Evolutionary conservation across 2,329 filamentous ascomycete species (phyloP).

Genomic region (Nigrospora oryzae): DNA sequence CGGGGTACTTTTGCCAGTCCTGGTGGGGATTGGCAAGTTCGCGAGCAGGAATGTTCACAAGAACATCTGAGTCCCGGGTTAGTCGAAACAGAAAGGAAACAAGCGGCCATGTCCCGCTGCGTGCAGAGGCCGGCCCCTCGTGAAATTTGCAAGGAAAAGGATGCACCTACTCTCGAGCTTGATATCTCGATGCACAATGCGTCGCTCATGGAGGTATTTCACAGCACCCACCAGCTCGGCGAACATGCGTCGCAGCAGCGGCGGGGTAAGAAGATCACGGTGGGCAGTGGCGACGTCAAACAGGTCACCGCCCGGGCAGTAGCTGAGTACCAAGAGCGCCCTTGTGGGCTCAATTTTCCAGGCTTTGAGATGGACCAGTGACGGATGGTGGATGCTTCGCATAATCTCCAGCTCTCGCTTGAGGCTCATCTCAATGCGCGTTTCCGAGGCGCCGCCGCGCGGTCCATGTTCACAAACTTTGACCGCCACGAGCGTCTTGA

Average conservation of each 20-base stretch:
- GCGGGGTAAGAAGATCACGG: slow-evolving; percentile 56
- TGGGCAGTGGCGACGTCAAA: slow-evolving; percentile 83
- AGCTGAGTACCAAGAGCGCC: slow-evolving; percentile 79
- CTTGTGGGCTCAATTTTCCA: slow-evolving; percentile 79
- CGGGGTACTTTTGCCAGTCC: slow-evolving; percentile 68
- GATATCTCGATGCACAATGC: slow-evolving; percentile 93
- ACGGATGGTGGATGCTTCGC: slow-evolving; percentile 79
- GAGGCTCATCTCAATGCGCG: slow-evolving; percentile 85
- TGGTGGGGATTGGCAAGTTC: slow-evolving; percentile 55
- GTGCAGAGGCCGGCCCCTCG: too few relatives aligned
- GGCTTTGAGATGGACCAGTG: slow-evolving; percentile 82
- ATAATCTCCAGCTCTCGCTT: slow-evolving; percentile 95
- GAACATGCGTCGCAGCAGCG: slow-evolving; percentile 76
- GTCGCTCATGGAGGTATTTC: slow-evolving; percentile 72
- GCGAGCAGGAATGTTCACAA: slow-evolving; percentile 71
- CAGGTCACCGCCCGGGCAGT: slow-evolving; percentile 88
- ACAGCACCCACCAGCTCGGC: slow-evolving; percentile 81
- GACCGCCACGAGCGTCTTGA: slow-evolving; percentile 82
- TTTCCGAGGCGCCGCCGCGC: slow-evolving; percentile 84
- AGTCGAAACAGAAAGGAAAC: slow-evolving; percentile 6
- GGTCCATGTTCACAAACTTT: slow-evolving; percentile 95
- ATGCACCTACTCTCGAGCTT: slow-evolving; percentile 77
- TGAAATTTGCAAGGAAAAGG: background rate
- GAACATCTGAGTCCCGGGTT: slow-evolving; percentile 55
- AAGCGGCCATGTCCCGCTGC: too few relatives aligned